phyloP scores from a whole-genome alignment of 225 moss, liverwort and hornwort species.

The Sphagnum tenellum region DNA sequence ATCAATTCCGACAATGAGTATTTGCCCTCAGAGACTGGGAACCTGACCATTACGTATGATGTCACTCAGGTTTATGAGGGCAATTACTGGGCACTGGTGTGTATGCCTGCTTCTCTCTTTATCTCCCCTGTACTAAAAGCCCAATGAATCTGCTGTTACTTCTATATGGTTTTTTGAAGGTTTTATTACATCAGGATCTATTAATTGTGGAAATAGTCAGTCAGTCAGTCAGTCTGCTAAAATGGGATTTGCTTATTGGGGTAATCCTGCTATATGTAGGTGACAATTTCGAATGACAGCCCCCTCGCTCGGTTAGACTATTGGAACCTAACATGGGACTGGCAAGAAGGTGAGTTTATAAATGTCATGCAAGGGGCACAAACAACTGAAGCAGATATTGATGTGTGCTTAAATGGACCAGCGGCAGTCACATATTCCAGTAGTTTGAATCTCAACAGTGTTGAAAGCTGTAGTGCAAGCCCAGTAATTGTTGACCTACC shows the following conservation, averaged over 20 bases:
- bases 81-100: slow-evolving; percentile 50
- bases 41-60: slow-evolving; percentile 71
- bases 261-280: slow-evolving; percentile 14
- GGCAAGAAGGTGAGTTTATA: slow-evolving; percentile 67
- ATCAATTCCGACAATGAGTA: background rate
- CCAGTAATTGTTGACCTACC: slow-evolving; percentile 71
- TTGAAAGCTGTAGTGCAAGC: slow-evolving; percentile 50
- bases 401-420: slow-evolving; percentile 52
- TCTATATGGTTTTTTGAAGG: too few species aligned
- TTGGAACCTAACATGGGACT: slow-evolving; percentile 84
- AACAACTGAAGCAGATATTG: slow-evolving; percentile 35
- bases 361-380: slow-evolving; percentile 64
- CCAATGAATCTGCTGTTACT: too few species aligned
- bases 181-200: too few species aligned
- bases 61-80: slow-evolving; percentile 28
- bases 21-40: slow-evolving; percentile 37
- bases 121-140: too few species aligned
- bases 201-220: too few species aligned
- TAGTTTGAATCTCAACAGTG: slow-evolving; percentile 45
- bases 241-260: background rate
- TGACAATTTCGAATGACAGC: slow-evolving; percentile 49
- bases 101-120: background rate
- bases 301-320: slow-evolving; percentile 38
- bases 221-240: too few species aligned
- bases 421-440: slow-evolving; percentile 21